phyloP scores from a whole-genome alignment of 495 filamentous ascomycete genomes.

The Lentithecium fluviatile region DNA sequence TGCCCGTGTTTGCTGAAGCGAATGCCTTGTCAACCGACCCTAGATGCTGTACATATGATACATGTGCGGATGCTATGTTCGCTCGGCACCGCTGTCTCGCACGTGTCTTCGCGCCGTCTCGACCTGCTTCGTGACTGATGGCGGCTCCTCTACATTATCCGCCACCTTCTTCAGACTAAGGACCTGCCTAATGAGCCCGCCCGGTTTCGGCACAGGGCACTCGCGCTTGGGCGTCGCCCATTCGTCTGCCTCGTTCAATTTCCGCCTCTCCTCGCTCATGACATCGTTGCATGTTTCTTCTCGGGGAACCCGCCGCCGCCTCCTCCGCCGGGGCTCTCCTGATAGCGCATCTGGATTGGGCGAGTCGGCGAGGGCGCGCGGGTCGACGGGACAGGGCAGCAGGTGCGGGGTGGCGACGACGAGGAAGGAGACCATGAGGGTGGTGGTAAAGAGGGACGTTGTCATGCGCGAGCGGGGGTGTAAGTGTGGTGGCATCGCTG shows the following conservation, averaged over 20 bases:
- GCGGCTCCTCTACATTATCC: too few relatives aligned
- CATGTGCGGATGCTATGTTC: too few relatives aligned
- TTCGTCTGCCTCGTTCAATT: constrained; percentile 5
- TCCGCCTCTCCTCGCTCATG: constrained; percentile 23
- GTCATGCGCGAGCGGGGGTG: constrained; percentile 91
- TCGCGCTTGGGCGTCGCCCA: constrained; percentile 41
- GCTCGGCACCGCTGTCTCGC: too few relatives aligned
- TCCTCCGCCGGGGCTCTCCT: constrained; percentile 45
- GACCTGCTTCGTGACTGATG: too few relatives aligned
- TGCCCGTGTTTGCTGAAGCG: too few relatives aligned
- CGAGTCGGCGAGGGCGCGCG: constrained; percentile 59
- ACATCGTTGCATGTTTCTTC: constrained; percentile 32
- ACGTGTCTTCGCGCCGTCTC: constrained; percentile 10
- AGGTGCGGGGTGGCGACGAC: constrained; percentile 88
- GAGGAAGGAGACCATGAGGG: constrained; percentile 83
- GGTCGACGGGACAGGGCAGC: constrained; percentile 82
- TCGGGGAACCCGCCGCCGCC: constrained; percentile 17
- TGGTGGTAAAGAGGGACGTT: constrained; percentile 89
- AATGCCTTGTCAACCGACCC: not conserved
- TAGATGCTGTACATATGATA: too few relatives aligned
- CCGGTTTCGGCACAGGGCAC: constrained; percentile 84
- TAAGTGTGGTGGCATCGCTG: constrained; percentile 79
- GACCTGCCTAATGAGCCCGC: constrained; percentile 68
- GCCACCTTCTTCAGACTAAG: constrained; percentile 60
- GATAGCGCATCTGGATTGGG: constrained; percentile 65